Evolutionary conservation across 75 land plant genomes (phyloP).

Genomic region (Chamaecyparis obtusa): DNA sequence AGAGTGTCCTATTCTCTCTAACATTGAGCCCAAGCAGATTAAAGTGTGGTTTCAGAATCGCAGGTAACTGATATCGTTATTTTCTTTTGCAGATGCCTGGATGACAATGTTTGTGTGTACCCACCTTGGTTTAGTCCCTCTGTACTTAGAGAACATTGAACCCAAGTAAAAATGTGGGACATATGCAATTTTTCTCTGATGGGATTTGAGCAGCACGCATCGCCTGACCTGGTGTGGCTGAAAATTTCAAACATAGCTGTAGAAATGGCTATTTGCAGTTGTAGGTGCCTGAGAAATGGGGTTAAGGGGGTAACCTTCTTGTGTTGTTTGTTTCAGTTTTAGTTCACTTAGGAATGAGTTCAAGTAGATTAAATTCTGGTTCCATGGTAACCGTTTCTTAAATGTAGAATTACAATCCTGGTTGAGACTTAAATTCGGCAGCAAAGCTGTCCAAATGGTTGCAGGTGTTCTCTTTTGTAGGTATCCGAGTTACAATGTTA

Average conservation of each 20-base stretch:
- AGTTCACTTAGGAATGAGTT: not conserved
- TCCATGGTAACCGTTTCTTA: not conserved
- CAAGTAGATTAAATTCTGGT: not conserved
- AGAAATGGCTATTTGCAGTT: not conserved
- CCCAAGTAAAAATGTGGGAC: not conserved
- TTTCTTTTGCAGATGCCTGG: not conserved
- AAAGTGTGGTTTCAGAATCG: slow-evolving; percentile 99
- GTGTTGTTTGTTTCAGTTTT: not conserved
- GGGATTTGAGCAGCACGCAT: not conserved
- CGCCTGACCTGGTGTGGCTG: not conserved
- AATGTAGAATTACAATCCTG: not conserved
- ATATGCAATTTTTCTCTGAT: not conserved
- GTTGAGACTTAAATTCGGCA: not conserved
- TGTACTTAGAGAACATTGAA: slow-evolving; percentile 23
- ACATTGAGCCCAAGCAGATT: slow-evolving; percentile 98
- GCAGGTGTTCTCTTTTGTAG: not conserved
- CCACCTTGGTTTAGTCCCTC: slow-evolving; percentile 5
- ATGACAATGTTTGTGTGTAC: not conserved
- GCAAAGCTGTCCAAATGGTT: not conserved
- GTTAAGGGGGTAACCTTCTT: not conserved
- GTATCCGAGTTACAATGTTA: not conserved
- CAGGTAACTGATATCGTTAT: slow-evolving; percentile 51
- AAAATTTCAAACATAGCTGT: not conserved
- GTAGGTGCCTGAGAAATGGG: not conserved
- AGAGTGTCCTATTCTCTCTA: slow-evolving; percentile 93